Percentiles rank a stretch among this genome's conserved stretches.
These are phyloP conservation scores for Neoarthrinium moseri DNA, from an alignment of 2,329 filamentous ascomycete genomes.

Conservation along the genomic window DNA sequence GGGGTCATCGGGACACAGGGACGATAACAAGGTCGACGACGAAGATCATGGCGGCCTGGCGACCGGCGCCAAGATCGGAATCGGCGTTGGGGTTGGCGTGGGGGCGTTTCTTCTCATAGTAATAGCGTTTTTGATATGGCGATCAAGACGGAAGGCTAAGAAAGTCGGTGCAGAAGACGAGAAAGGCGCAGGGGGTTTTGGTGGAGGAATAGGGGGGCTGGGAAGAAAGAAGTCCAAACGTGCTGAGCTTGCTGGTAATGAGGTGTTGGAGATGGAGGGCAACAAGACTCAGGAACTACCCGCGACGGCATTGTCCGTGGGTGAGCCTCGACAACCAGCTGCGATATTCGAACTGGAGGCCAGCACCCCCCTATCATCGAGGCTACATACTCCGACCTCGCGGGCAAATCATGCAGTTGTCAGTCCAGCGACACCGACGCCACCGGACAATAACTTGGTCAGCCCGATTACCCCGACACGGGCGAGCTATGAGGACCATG, in stretches of 20 bases:
- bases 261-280: slow-evolving; percentile 1
- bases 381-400: not conserved
- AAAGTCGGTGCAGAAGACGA: not conserved
- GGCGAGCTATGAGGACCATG: not conserved
- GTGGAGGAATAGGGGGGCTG: not conserved
- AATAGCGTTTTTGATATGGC: not conserved
- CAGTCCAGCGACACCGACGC: not conserved
- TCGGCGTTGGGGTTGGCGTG: slow-evolving; percentile 5
- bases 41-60: not conserved
- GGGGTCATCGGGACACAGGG: not conserved
- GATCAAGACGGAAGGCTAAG: not conserved
- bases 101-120: slow-evolving; percentile 1
- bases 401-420: not conserved
- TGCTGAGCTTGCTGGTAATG: not conserved
- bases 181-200: not conserved
- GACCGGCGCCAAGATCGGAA: not conserved
- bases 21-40: not conserved
- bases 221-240: not conserved
- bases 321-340: not conserved
- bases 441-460: not conserved
- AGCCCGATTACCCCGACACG: not conserved
- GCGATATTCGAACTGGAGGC: slow-evolving; percentile 7
- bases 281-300: not conserved
- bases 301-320: slow-evolving; percentile 2
- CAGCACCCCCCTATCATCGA: not conserved